A percentile compares a stretch with the other conserved stretches of the same genome.
Conservation (phyloP, 2,329 filamentous ascomycete species). For the Fonsecaea pedrosoi region DNA sequence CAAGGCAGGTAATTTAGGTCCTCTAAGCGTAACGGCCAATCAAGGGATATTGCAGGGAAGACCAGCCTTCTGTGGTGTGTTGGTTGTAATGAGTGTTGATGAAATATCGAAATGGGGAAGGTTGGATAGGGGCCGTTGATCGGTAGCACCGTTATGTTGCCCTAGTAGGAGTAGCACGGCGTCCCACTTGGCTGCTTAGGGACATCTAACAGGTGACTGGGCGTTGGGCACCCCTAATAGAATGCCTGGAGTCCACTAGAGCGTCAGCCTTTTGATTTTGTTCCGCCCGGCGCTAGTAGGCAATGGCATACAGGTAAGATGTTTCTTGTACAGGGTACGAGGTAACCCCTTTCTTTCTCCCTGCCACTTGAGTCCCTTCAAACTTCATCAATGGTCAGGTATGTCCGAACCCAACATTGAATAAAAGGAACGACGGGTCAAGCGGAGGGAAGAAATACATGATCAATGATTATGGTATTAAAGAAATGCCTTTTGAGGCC, state of each 20-base stretch:
- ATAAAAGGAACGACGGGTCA: not conserved
- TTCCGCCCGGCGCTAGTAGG: not conserved
- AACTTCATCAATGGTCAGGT: too few species aligned
- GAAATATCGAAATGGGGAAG: constrained; percentile 8
- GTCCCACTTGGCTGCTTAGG: too few species aligned
- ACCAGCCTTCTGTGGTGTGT: constrained; percentile 8
- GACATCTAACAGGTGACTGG: not conserved
- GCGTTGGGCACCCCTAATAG: not conserved
- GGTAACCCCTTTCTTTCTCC: too few species aligned
- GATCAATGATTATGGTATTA: not conserved
- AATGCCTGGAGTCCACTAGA: not conserved
- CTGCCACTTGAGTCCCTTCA: not conserved
- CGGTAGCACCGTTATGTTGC: not conserved
- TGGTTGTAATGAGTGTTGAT: constrained; percentile 6
- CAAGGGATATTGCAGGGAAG: not conserved
- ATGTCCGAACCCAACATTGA: too few species aligned
- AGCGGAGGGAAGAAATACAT: not conserved
- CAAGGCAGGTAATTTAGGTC: not conserved
- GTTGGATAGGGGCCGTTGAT: not conserved
- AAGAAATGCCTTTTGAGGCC: not conserved
- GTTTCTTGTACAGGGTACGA: too few species aligned
- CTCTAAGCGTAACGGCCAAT: not conserved
- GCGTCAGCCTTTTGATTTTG: not conserved
- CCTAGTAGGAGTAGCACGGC: not conserved
- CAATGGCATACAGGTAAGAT: not conserved